A percentile compares a stretch with the other conserved stretches of the same genome.
These are phyloP conservation scores for Lichtheimia hyalospora DNA, from an alignment of 371 early-diverging fungal species.

Conservation along the genomic window DNA sequence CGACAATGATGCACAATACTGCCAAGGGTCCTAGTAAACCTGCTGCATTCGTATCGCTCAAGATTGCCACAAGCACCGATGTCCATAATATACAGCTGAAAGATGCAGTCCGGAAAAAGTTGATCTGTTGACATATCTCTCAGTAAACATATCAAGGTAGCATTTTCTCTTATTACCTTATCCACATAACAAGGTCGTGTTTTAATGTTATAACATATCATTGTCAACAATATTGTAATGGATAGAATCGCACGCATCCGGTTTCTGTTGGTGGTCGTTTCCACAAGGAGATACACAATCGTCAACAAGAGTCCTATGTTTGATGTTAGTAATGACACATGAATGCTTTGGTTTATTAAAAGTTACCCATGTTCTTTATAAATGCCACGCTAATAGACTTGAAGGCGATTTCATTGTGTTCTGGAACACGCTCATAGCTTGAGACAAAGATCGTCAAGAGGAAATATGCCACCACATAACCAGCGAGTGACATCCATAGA, in stretches of 20 bases:
- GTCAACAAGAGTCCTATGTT: conserved; percentile 47
- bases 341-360: too few species aligned
- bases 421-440: conserved; percentile 68
- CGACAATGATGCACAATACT: conserved; percentile 51
- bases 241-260: conserved; percentile 58
- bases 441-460: conserved; percentile 69
- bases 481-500: conserved; percentile 59
- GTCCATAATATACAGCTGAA: conserved; percentile 63
- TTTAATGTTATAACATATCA: conserved; percentile 65
- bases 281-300: conserved; percentile 56
- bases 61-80: conserved; percentile 50
- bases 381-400: conserved; percentile 70
- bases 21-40: conserved; percentile 47
- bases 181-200: conserved; percentile 61
- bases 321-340: background rate
- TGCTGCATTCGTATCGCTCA: conserved; percentile 48
- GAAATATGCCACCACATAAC: conserved; percentile 65
- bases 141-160: background rate
- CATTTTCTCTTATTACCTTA: conserved; percentile 26
- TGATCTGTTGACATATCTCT: conserved; percentile 30
- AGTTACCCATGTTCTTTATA: conserved; percentile 67
- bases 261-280: conserved; percentile 52
- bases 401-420: conserved; percentile 69
- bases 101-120: conserved; percentile 59
- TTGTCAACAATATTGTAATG: conserved; percentile 53